Conservation (phyloP, 108 stramenopile genomes). For the Mayamaea pseudoterrestris region DNA sequence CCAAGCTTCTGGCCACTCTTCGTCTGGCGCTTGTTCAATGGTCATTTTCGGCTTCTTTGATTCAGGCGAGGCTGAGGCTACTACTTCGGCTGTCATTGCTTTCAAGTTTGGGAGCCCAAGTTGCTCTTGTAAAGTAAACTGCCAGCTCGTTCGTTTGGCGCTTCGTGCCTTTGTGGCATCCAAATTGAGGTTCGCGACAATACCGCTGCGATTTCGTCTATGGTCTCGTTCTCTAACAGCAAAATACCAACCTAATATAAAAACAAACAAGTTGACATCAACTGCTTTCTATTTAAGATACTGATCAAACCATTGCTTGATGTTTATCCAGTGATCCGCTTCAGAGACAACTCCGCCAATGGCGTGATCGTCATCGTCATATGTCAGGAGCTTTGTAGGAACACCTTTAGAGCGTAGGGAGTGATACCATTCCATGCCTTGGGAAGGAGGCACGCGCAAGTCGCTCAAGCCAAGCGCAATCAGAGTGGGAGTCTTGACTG, state of each 20-base stretch:
- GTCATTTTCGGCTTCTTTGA: slow-evolving; percentile 22
- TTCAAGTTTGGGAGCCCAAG: too few species aligned
- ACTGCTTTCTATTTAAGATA: too few species aligned
- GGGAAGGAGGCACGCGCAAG: slow-evolving; percentile 56
- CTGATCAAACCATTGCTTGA: slow-evolving; percentile 62
- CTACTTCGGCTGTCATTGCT: too few species aligned
- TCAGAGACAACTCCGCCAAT: slow-evolving; percentile 51
- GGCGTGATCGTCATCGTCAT: slow-evolving; percentile 69
- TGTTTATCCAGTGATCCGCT: slow-evolving; percentile 74
- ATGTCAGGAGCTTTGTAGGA: slow-evolving; percentile 49
- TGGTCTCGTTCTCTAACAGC: too few species aligned
- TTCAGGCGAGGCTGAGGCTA: too few species aligned
- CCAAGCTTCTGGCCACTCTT: slow-evolving; percentile 62
- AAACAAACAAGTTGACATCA: too few species aligned
- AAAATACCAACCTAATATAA: too few species aligned
- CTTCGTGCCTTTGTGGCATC: too few species aligned
- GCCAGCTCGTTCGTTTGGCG: too few species aligned
- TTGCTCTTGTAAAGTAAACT: too few species aligned
- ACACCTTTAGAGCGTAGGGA: slow-evolving; percentile 47
- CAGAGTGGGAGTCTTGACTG: slow-evolving; percentile 77
- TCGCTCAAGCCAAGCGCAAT: slow-evolving; percentile 75
- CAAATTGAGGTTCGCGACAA: too few species aligned
- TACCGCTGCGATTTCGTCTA: too few species aligned
- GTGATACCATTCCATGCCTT: slow-evolving; percentile 73
- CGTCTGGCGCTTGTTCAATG: slow-evolving; percentile 15